phyloP scores from a whole-genome alignment of 305 asterid genomes.

The Fraxinus xanthoxyloides region DNA sequence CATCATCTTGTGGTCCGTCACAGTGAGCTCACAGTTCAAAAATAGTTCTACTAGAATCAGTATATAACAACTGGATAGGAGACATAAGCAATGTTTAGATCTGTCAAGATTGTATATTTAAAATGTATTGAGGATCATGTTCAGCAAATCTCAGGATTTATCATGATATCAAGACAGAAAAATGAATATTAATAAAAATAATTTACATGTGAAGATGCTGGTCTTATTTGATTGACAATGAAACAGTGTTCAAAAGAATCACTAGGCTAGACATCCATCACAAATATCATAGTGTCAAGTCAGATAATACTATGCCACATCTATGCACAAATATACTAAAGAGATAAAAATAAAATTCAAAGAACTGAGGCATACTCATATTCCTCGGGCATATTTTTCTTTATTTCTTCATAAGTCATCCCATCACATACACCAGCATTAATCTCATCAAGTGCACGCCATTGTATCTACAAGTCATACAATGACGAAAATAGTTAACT shows the following conservation, averaged over 20 bases:
- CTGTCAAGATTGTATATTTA: neutral
- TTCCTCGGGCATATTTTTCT: constrained; percentile 97
- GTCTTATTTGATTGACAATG: neutral
- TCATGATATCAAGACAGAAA: neutral
- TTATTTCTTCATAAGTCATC: constrained; percentile 94
- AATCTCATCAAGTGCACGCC: constrained; percentile 99
- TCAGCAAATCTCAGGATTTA: neutral
- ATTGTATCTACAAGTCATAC: constrained; percentile 66
- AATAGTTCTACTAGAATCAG: neutral
- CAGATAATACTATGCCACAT: neutral
- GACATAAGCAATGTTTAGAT: neutral
- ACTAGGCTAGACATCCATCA: neutral
- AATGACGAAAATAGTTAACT: constrained; percentile 12
- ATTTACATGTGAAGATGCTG: neutral
- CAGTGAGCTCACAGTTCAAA: neutral
- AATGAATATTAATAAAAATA: neutral
- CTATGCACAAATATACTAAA: neutral
- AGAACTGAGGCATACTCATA: constrained; percentile 63
- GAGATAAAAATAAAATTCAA: constrained; percentile 6
- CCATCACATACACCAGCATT: constrained; percentile 97
- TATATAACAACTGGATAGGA: neutral
- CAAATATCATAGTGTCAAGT: constrained; percentile 17
- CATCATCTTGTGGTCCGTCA: no score
- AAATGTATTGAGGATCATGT: neutral
- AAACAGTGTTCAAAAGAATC: constrained; percentile 3